Percentiles rank a stretch among this genome's conserved stretches.
These are phyloP conservation scores for Parathielavia appendiculata DNA, from an alignment of 495 filamentous ascomycete genomes.

Conservation along the genomic window DNA sequence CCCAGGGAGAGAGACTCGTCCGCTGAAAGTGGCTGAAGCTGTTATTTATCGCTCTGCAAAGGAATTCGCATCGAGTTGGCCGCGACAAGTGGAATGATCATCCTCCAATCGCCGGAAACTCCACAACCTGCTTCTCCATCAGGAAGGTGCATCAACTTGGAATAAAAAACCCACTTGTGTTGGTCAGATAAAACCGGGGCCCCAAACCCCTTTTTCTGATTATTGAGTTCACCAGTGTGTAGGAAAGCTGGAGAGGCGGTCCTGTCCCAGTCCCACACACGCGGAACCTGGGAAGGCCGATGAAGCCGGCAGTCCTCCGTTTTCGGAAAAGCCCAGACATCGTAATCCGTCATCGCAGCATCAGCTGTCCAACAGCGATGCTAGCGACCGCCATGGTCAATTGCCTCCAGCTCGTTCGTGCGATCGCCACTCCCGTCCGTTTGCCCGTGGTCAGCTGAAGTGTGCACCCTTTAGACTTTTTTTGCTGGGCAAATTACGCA, in stretches of 20 bases:
- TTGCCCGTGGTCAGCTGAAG: constrained; percentile 5
- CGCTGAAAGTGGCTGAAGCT: too few species aligned
- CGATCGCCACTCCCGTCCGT: constrained; percentile 8
- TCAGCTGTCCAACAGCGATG: not conserved
- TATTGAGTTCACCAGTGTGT: too few species aligned
- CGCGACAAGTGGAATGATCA: too few species aligned
- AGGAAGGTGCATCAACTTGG: not conserved
- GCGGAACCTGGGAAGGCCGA: not conserved
- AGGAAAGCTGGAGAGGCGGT: too few species aligned
- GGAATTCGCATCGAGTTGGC: too few species aligned
- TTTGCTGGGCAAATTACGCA: too few species aligned
- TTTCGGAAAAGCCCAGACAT: not conserved
- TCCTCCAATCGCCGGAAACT: not conserved
- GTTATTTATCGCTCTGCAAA: too few species aligned
- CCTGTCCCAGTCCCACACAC: too few species aligned
- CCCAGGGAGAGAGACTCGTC: too few species aligned
- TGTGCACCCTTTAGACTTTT: not conserved
- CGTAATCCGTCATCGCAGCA: not conserved
- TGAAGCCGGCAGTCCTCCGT: not conserved
- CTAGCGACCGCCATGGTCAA: not conserved
- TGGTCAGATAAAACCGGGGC: constrained; percentile 3
- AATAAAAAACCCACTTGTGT: not conserved
- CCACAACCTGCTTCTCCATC: not conserved
- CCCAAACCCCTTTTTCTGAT: constrained; percentile 5
- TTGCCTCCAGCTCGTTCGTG: not conserved